phyloP scores from a whole-genome alignment of 768 basidiomycete species.

The Pleurotus tuber-regium region DNA sequence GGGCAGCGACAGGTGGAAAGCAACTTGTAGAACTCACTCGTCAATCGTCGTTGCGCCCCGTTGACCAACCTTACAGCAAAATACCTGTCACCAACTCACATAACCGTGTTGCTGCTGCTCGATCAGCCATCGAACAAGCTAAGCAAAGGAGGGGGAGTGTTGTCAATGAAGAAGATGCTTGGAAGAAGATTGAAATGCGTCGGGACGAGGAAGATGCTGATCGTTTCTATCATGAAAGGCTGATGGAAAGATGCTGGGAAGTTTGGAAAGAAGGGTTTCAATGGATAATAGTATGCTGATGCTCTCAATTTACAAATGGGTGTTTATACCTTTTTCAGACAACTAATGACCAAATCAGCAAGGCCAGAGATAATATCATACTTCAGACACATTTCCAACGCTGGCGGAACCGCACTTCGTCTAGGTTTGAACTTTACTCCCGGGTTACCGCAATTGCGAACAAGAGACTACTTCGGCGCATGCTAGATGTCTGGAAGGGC shows the following conservation, averaged over 20 bases:
- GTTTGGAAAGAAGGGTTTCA: slow-evolving; percentile 69
- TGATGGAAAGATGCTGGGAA: slow-evolving; percentile 71
- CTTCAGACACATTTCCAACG: slow-evolving; percentile 55
- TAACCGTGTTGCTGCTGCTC: slow-evolving; percentile 20
- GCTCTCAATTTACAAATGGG: slow-evolving; percentile 5
- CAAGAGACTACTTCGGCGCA: slow-evolving; percentile 37
- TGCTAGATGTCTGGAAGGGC: slow-evolving; percentile 51
- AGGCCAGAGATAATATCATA: slow-evolving; percentile 67
- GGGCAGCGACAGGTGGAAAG: slow-evolving; percentile 27
- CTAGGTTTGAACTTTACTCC: slow-evolving; percentile 35
- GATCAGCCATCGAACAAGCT: slow-evolving; percentile 25
- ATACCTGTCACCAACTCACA: slow-evolving; percentile 8
- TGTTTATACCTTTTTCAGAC: slow-evolving; percentile 43
- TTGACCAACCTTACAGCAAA: slow-evolving; percentile 7
- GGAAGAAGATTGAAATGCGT: slow-evolving; percentile 72
- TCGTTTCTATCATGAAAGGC: slow-evolving; percentile 56
- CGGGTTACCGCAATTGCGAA: slow-evolving; percentile 45
- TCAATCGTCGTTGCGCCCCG: too few species aligned
- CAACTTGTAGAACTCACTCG: neutral
- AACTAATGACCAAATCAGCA: slow-evolving; percentile 64
- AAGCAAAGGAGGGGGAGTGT: slow-evolving; percentile 45
- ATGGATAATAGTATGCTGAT: slow-evolving; percentile 68
- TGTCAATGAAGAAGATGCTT: slow-evolving; percentile 72
- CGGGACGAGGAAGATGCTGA: slow-evolving; percentile 73
- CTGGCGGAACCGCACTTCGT: slow-evolving; percentile 51